A percentile compares a stretch with the other conserved stretches of the same genome.
Evolutionary conservation across 805 yeast genomes (phyloP).

Genomic region (Myxozyma udenii): DNA sequence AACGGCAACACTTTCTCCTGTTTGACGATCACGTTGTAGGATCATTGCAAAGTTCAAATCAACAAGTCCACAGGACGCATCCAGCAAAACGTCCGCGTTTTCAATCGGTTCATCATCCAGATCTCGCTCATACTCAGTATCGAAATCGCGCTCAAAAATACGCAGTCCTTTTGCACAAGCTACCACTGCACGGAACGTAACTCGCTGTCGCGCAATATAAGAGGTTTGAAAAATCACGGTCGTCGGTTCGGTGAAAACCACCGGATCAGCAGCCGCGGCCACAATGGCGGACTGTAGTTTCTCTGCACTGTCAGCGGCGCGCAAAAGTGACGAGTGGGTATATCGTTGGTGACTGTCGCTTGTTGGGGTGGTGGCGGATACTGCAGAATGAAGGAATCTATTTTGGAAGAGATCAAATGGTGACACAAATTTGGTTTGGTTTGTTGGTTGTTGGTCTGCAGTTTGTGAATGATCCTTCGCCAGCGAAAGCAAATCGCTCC

Average conservation of each 20-base stretch:
- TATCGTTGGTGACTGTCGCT: too few species aligned
- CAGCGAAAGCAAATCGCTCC: too few species aligned
- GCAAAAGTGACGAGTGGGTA: too few species aligned
- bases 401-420: too few species aligned
- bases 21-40: conserved; percentile 11
- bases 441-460: too few species aligned
- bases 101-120: background rate
- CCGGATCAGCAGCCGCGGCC: background rate
- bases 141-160: conserved; percentile 21
- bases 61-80: conserved; percentile 3
- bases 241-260: conserved; percentile 1
- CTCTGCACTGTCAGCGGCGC: too few species aligned
- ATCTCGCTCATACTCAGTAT: background rate
- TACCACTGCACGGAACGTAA: background rate
- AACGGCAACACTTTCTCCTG: conserved; percentile 7
- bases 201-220: conserved; percentile 1
- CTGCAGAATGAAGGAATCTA: too few species aligned
- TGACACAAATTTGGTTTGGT: too few species aligned
- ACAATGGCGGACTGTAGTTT: background rate
- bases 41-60: conserved; percentile 6
- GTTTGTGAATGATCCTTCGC: too few species aligned
- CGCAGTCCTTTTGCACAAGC: conserved; percentile 1
- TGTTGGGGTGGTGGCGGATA: too few species aligned
- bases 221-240: conserved; percentile 13
- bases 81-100: conserved; percentile 12